These are phyloP conservation scores for Hypholoma fasciculare DNA, from an alignment of 768 basidiomycete species.

Conservation along the genomic window DNA sequence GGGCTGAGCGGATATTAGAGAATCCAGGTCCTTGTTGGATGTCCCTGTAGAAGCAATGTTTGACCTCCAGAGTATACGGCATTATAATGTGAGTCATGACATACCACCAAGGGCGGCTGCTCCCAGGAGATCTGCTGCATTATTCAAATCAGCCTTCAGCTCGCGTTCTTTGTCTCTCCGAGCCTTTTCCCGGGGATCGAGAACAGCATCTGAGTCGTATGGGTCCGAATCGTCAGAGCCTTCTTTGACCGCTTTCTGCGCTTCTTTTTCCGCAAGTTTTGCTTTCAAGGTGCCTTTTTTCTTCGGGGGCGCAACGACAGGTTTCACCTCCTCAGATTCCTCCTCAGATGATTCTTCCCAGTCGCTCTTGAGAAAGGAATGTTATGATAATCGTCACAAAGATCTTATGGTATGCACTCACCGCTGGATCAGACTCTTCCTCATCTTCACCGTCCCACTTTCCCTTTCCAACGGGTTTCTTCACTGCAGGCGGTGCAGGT, in stretches of 20 bases:
- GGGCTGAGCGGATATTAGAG: slow-evolving; percentile 75
- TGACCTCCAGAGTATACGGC: neutral
- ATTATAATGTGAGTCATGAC: slow-evolving; percentile 13
- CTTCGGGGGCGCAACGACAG: slow-evolving; percentile 68
- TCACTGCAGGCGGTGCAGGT: slow-evolving; percentile 15
- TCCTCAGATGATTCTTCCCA: slow-evolving; percentile 67
- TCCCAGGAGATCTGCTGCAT: slow-evolving; percentile 82
- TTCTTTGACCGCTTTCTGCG: slow-evolving; percentile 56
- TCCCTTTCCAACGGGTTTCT: slow-evolving; percentile 37
- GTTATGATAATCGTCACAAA: slow-evolving; percentile 1
- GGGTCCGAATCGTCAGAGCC: slow-evolving; percentile 45
- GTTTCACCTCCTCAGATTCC: slow-evolving; percentile 66
- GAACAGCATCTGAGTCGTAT: slow-evolving; percentile 72
- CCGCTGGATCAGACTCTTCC: slow-evolving; percentile 76
- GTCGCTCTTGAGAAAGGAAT: slow-evolving; percentile 68
- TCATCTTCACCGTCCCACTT: slow-evolving; percentile 95
- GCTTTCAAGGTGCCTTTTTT: slow-evolving; percentile 93
- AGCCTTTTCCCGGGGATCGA: slow-evolving; percentile 80
- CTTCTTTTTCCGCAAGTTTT: slow-evolving; percentile 92
- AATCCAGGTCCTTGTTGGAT: slow-evolving; percentile 67
- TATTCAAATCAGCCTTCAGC: slow-evolving; percentile 83
- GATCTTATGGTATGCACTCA: slow-evolving; percentile 37
- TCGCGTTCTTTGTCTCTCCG: slow-evolving; percentile 78
- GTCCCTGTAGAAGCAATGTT: slow-evolving; percentile 44
- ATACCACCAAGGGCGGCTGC: slow-evolving; percentile 64